Conservation (phyloP, 352 stramenopile genomes). For the Globisporangium uncinulatum region DNA sequence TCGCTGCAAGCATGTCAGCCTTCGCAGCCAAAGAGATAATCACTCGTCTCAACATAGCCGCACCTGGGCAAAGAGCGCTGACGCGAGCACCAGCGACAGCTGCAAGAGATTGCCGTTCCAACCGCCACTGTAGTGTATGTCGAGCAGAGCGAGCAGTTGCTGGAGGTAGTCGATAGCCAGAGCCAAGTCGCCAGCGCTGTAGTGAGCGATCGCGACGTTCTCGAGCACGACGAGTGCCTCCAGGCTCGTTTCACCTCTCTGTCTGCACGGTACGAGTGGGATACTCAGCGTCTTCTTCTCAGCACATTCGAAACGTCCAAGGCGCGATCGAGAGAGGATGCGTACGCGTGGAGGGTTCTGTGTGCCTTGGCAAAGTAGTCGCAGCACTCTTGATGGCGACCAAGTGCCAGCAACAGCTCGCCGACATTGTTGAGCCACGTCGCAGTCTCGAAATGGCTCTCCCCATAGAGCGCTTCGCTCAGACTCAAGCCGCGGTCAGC, state of each 20-base stretch:
- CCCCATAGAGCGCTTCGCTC: constrained; percentile 29
- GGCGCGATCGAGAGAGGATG: not conserved
- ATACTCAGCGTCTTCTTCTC: too few relatives aligned
- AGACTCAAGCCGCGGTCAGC: constrained; percentile 35
- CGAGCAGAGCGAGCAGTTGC: constrained; percentile 22
- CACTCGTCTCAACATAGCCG: not conserved
- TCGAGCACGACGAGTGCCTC: constrained; percentile 31
- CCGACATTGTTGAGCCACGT: constrained; percentile 39
- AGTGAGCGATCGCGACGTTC: constrained; percentile 38
- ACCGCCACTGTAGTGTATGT: constrained; percentile 32
- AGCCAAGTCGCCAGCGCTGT: constrained; percentile 6
- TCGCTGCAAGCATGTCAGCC: constrained; percentile 19
- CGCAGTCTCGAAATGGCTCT: constrained; percentile 28
- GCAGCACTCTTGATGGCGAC: constrained; percentile 23
- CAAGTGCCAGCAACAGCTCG: constrained; percentile 28
- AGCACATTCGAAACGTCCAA: too few relatives aligned
- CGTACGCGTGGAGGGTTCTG: constrained; percentile 22
- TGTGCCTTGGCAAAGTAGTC: constrained; percentile 32
- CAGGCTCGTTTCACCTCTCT: constrained; percentile 25
- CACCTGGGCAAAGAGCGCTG: constrained; percentile 40
- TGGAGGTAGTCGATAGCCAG: constrained; percentile 25
- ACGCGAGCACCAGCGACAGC: constrained; percentile 27
- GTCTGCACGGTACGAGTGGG: too few relatives aligned
- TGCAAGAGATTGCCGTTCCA: constrained; percentile 46
- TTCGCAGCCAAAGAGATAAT: too few relatives aligned